phyloP scores from a whole-genome alignment of 1,139 yeast species.

The Lodderomyces jiufengensis region DNA sequence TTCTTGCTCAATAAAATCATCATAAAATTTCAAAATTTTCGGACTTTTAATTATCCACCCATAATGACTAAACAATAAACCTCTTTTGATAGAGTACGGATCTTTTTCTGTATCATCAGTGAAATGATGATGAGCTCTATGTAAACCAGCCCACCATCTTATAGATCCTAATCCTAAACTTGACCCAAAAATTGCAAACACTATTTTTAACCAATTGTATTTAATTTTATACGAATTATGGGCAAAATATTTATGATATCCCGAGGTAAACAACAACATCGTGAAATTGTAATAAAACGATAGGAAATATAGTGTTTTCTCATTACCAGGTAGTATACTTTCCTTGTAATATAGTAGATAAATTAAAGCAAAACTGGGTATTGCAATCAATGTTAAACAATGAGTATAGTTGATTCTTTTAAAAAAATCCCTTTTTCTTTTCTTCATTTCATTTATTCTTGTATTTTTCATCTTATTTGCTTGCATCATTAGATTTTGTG shows the following conservation, averaged over 20 bases:
- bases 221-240: slow-evolving; percentile 52
- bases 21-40: slow-evolving; percentile 31
- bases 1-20: slow-evolving; percentile 38
- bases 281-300: slow-evolving; percentile 36
- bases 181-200: slow-evolving; percentile 53
- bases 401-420: slow-evolving; percentile 32
- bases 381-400: slow-evolving; percentile 29
- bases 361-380: slow-evolving; percentile 26
- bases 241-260: slow-evolving; percentile 48
- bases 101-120: slow-evolving; percentile 65
- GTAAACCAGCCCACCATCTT: slow-evolving; percentile 61
- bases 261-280: slow-evolving; percentile 38
- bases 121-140: slow-evolving; percentile 66
- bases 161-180: slow-evolving; percentile 63
- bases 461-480: slow-evolving; percentile 13
- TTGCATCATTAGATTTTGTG: slow-evolving; percentile 13
- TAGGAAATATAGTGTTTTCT: slow-evolving; percentile 29
- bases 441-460: slow-evolving; percentile 25
- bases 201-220: slow-evolving; percentile 31
- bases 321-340: slow-evolving; percentile 23
- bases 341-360: slow-evolving; percentile 20
- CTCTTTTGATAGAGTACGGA: slow-evolving; percentile 62
- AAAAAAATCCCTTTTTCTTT: slow-evolving; percentile 31
- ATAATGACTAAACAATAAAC: slow-evolving; percentile 56
- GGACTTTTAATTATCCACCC: slow-evolving; percentile 63